Percentiles rank a stretch among this genome's conserved stretches.
These are phyloP conservation scores for Nakaseomyces delphensis DNA, from an alignment of 1,139 yeast species.

Conservation along the genomic window DNA sequence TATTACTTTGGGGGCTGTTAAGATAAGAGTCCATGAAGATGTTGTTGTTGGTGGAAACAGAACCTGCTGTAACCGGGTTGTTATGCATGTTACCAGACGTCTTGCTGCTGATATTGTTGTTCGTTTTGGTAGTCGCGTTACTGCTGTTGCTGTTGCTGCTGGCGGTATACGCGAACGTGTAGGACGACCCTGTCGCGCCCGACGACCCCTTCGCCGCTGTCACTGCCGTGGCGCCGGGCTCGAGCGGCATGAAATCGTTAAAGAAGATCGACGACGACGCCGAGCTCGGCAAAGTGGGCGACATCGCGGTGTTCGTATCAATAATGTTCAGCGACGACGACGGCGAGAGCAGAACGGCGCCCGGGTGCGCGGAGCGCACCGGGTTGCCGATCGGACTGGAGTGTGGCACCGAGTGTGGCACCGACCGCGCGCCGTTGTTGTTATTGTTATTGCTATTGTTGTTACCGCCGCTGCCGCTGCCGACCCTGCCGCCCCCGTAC, in stretches of 20 bases:
- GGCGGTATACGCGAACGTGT: slow-evolving; percentile 2
- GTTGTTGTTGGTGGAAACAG: slow-evolving; percentile 5
- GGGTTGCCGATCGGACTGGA: slow-evolving; percentile 12
- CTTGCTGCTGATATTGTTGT: not conserved
- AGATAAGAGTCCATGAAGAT: slow-evolving; percentile 7
- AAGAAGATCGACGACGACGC: slow-evolving; percentile 5
- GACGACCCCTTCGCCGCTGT: not conserved
- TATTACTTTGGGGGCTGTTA: slow-evolving; percentile 13
- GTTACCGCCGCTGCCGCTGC: slow-evolving; percentile 6
- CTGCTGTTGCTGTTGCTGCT: too few relatives aligned
- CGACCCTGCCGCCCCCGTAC: not conserved
- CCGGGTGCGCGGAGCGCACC: slow-evolving; percentile 30
- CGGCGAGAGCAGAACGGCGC: slow-evolving; percentile 33
- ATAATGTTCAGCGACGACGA: slow-evolving; percentile 18
- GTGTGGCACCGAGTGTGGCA: not conserved
- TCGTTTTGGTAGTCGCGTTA: not conserved
- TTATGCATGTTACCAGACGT: slow-evolving; percentile 1
- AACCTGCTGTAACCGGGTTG: slow-evolving; percentile 6
- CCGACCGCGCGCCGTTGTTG: not conserved
- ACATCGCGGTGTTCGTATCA: slow-evolving; percentile 6
- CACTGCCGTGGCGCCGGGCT: not conserved
- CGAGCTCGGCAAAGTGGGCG: slow-evolving; percentile 26
- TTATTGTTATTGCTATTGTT: slow-evolving; percentile 8
- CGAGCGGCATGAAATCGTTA: not conserved
- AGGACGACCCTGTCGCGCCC: slow-evolving; percentile 2